Base-by-base conservation (phyloP, 768 basidiomycete genomes). In the Exidia glandulosa region DNA sequence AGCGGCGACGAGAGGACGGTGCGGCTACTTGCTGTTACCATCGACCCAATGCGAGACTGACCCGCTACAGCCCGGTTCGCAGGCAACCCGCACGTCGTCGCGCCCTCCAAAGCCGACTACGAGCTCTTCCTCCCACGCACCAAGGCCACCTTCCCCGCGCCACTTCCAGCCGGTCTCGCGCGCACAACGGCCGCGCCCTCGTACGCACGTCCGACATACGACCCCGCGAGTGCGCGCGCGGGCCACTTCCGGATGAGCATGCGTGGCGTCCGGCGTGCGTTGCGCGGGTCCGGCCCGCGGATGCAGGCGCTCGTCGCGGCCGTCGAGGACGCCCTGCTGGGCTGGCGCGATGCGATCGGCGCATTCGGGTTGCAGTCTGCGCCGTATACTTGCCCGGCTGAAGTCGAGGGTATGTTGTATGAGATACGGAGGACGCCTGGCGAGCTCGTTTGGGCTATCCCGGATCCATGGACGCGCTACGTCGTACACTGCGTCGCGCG, bases 401-500 rank as follows among this genome's bases (percentile, higher is more conserved):
- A 84, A 73, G 75, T 1, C 84, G 81, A 3, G 75, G 66, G 23
- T 75, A 5, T 74, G 77, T 79, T 91, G 29, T 71, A 73, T n/a
- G 88, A 92, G 66, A 75, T 91, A 13, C 78, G 77, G 3, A 74
- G 87, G 27, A 84, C 84, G 6, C 82, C 86, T 1, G 71, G 81
- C 12, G 80, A 84, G 68, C 76, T 91, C 23, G 77, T 90, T 3
- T 92, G 90, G 90, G 77, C 74, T n/a, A 82, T 86, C 61, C 66
- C 75, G 4, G 86, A 89, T 66, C 76, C 83, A 0, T 91, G 90
- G 73, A 83, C 86, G 31, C 79, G 90, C 32, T 91, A 88, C 65
- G 81, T 91, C 52, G 83, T 91, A 5, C 90, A 93, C 63, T 91
- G 89, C 64, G 85, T 87, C 61, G 88, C 88, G 45, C 77, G 89